Evolutionary conservation across 768 basidiomycete species (phyloP), one percentile per base, ranked within the genome.

Genomic region (Hemileccinum impolitum): DNA sequence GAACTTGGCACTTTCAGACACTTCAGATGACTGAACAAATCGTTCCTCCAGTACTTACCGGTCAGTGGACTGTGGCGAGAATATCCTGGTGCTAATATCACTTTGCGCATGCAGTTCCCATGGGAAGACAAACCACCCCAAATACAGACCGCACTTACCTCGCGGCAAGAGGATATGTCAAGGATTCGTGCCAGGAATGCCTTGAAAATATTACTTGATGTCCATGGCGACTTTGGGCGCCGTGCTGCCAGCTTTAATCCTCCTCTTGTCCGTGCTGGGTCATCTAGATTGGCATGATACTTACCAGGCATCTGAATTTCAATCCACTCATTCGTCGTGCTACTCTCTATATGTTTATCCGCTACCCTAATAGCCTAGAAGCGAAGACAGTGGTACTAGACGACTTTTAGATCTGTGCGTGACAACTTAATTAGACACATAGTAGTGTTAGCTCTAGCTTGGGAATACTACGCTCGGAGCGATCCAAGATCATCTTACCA

Each of bases 101-200:
- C 21, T 30, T 42, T 28, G 19, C 39, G 43, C 12, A 45, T 66
- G 40, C 60, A 92, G 87, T 95, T 88, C 71, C 94, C 94, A 36
- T 93, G 81, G 82, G 79, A 80, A 59, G 83, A 79, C 23, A 77
- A 79, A 62, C 83, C 78, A 45, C 75, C 73, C 45, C 81, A 81
- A 62, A 77, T 86, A 52, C 81, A 85, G 67, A 93, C 83, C 15
- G 78, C 75, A 47, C 79, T 87, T 48, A 90, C 80, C 7, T 77
- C 81, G 48, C 79, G 80, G 47, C 79, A 80, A 34, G 87, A 90
- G 58, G 95, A 97, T 50, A 76, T 98, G 71, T 81, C 92, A 26
- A 83, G 85, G 64, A 80, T 95, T 37, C 81, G 96, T 47, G 95
- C 96, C 17, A 79, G 95, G 49, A 97, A 97, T 74, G 95, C 94